A percentile compares a stretch with the other conserved stretches of the same genome.
phyloP scores from a whole-genome alignment of 2,329 filamentous ascomycete species.

The Didymosphaeria variabile region DNA sequence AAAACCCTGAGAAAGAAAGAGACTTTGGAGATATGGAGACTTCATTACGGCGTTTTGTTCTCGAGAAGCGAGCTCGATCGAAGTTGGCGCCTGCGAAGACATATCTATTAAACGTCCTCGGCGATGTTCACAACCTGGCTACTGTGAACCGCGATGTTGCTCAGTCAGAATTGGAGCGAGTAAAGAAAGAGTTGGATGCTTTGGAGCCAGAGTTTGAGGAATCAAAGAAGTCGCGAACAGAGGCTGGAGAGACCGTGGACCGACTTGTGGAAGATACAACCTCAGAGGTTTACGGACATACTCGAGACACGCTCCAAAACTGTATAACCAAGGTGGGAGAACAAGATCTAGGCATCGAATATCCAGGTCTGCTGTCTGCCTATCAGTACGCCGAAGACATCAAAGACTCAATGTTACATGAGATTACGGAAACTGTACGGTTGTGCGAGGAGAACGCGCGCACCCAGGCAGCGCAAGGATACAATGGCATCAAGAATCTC shows the following conservation, averaged over 20 bases:
- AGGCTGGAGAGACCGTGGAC: constrained; percentile 84
- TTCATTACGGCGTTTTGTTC: constrained; percentile 87
- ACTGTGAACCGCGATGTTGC: constrained; percentile 89
- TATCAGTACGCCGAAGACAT: constrained; percentile 95
- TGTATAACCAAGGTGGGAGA: constrained; percentile 82
- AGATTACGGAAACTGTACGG: constrained; percentile 81
- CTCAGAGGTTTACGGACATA: constrained; percentile 84
- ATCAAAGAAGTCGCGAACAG: constrained; percentile 79
- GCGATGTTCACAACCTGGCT: constrained; percentile 84
- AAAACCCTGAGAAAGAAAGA: constrained; percentile 77
- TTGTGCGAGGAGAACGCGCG: constrained; percentile 89
- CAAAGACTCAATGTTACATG: constrained; percentile 88
- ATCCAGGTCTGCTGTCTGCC: constrained; percentile 83
- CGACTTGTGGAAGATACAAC: constrained; percentile 84
- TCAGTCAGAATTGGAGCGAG: constrained; percentile 82
- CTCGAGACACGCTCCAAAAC: constrained; percentile 75
- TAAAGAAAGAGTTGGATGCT: constrained; percentile 79
- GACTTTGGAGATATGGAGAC: constrained; percentile 92
- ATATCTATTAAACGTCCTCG: constrained; percentile 91
- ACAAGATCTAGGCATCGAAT: constrained; percentile 80
- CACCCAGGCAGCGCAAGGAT: constrained; percentile 77
- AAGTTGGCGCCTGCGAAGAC: constrained; percentile 96
- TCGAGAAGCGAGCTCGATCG: constrained; percentile 93
- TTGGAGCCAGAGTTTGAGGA: constrained; percentile 87
- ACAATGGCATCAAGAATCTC: constrained; percentile 86